Conservation (phyloP, 169 alveolate genomes). For the Plasmodium sp. region DNA sequence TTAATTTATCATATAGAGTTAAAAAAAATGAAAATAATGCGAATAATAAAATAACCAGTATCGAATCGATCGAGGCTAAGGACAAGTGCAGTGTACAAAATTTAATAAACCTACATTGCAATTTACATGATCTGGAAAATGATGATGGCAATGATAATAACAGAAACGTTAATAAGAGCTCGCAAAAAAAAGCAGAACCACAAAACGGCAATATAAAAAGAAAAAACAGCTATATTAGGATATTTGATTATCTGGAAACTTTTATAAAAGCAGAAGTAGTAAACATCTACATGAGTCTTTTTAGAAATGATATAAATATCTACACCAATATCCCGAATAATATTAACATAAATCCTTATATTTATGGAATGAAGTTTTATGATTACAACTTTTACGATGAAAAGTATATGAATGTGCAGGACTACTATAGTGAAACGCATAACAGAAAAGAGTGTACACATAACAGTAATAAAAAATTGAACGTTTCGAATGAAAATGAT, state of each 20-base stretch:
- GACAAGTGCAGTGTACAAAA: constrained; percentile 10
- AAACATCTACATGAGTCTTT: constrained; percentile 56
- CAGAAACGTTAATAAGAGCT: neutral
- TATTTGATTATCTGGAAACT: constrained; percentile 52
- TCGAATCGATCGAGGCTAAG: neutral
- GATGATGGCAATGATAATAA: constrained; percentile 19
- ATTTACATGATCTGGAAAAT: neutral
- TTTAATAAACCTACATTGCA: constrained; percentile 7
- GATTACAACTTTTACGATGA: constrained; percentile 72
- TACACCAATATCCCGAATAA: constrained; percentile 67
- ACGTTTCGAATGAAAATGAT: constrained; percentile 28
- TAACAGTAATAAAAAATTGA: constrained; percentile 8
- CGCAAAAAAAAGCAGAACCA: constrained; percentile 12
- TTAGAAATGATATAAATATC: constrained; percentile 70
- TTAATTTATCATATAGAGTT: constrained; percentile 59
- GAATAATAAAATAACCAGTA: constrained; percentile 5
- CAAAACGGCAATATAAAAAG: neutral
- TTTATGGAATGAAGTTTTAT: constrained; percentile 67
- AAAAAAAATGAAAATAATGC: constrained; percentile 11
- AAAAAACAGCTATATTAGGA: constrained; percentile 23
- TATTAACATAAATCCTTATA: constrained; percentile 52
- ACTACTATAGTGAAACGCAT: constrained; percentile 9
- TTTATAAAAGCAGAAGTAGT: constrained; percentile 70
- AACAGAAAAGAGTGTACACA: constrained; percentile 14
- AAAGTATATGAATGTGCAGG: constrained; percentile 49